A percentile compares a stretch with the other conserved stretches of the same genome.
Conservation (phyloP, 75 land plant species). For the Larix kaempferi region DNA sequence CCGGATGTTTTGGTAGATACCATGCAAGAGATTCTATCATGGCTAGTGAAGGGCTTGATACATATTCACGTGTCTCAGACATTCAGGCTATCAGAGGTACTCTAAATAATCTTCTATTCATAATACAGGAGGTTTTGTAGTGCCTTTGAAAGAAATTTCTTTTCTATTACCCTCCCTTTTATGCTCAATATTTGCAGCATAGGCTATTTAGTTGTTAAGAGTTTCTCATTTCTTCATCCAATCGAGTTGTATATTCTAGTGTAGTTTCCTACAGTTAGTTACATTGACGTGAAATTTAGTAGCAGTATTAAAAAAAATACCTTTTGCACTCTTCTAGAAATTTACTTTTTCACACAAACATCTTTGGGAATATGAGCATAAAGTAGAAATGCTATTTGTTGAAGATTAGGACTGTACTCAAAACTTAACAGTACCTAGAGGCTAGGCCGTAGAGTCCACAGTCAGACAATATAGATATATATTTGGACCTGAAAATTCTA, state of each 20-base stretch:
- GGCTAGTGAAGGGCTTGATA: constrained; percentile 69
- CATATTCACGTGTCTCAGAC: constrained; percentile 63
- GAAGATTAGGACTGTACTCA: too few species aligned
- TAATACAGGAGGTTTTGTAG: not conserved
- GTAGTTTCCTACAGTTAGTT: not conserved
- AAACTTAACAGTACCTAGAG: too few species aligned
- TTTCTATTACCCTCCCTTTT: not conserved
- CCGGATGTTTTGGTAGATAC: constrained; percentile 62
- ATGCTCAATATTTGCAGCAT: not conserved
- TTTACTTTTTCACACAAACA: too few species aligned
- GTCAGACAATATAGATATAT: too few species aligned
- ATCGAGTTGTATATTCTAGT: not conserved
- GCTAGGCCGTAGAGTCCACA: too few species aligned
- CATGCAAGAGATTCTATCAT: constrained; percentile 58
- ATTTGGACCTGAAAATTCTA: too few species aligned
- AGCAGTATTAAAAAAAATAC: too few species aligned
- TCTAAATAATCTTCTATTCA: constrained; percentile 1
- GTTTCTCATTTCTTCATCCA: not conserved
- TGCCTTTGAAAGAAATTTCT: not conserved
- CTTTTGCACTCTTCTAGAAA: too few species aligned
- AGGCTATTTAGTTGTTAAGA: not conserved
- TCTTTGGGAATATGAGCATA: too few species aligned
- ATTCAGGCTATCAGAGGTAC: constrained; percentile 66
- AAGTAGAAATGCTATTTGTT: too few species aligned
- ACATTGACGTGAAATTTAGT: too few species aligned